Base-by-base conservation (phyloP, 2,329 filamentous ascomycete genomes). In the Trichophyton verrucosum region DNA sequence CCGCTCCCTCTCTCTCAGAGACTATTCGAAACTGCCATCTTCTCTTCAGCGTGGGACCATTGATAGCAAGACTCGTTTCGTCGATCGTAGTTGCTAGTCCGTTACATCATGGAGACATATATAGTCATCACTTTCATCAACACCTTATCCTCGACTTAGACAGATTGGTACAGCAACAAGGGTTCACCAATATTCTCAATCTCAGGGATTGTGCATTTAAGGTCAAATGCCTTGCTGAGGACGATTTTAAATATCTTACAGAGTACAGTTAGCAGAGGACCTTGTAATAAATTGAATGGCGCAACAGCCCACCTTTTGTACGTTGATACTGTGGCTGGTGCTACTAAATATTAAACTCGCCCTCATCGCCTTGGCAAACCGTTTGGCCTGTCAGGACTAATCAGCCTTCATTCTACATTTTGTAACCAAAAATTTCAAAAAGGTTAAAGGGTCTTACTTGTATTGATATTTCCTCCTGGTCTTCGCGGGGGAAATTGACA, bases 241-340 rank as follows among this genome's bases (percentile, higher is more conserved):
- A 99, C 94, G 68, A 99, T 99, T 76, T 99, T 99, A 84, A 99
- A 99, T 71, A 99, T 99, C 92, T 97, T 69, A n/a, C 53, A 58
- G 9, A 30, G 27, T 42, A 59, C n/a, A 51, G 55, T 24, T 57
- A 22, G 36, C n/a, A 22, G 17, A 17, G 6, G 44, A 13, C 20
- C 17, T 9, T 11, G 20, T 2, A 20, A 24, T 11, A 17, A 20
- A 24, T 8, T 47, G 44, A 17, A 20, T 20, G 8, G 22, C 9
- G 49, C n/a, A 5, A 7, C 20, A 58, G 56, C 74, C 56, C 72
- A 95, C 92, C 87, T 97, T 99, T 77, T 99, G 94, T 65, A 99
- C 94, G 69, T 99, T 99, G 80, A 99, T 99, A 75, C 91, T 96
- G 77, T 99, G 94, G 73, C 91, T 96, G 60, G 94, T 99, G 76